phyloP scores from a whole-genome alignment of 768 basidiomycete species.

The Obba rivulosa region DNA sequence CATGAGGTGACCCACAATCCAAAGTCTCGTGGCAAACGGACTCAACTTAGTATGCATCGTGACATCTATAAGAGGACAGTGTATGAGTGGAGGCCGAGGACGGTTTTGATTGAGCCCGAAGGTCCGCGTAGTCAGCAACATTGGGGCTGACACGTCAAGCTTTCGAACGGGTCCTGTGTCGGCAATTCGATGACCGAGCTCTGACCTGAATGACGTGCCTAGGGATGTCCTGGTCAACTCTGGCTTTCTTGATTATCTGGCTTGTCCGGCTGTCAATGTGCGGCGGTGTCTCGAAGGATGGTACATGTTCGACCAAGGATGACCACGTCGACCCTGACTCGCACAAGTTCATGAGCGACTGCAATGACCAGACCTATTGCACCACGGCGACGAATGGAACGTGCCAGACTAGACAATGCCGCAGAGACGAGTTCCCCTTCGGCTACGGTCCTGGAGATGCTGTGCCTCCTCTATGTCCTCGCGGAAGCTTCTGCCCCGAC shows the following conservation, averaged over 20 bases:
- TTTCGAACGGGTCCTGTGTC: too few species aligned
- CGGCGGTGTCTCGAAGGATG: constrained; percentile 2
- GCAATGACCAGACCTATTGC: constrained; percentile 56
- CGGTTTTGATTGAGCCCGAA: too few species aligned
- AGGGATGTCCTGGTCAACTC: neutral
- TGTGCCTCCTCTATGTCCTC: constrained; percentile 49
- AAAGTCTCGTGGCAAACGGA: too few species aligned
- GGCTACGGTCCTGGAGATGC: constrained; percentile 33
- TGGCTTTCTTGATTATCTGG: neutral
- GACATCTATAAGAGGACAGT: too few species aligned
- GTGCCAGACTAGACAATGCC: constrained; percentile 50
- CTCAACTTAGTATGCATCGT: too few species aligned
- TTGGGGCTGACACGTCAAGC: too few species aligned
- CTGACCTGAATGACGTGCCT: neutral
- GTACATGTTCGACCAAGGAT: constrained; percentile 36
- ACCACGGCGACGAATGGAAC: constrained; percentile 10
- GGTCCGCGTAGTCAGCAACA: too few species aligned
- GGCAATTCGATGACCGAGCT: too few species aligned
- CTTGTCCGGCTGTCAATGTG: neutral
- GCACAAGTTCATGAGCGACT: constrained; percentile 57
- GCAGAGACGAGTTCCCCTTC: constrained; percentile 58
- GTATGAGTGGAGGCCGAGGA: too few species aligned
- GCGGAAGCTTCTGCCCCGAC: constrained; percentile 61
- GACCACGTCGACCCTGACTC: constrained; percentile 49
- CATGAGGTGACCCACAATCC: too few species aligned